Evolutionary conservation across 257 asterid species (phyloP), one percentile per base, ranked within the genome.

Genomic region (Perilla frutescens): DNA sequence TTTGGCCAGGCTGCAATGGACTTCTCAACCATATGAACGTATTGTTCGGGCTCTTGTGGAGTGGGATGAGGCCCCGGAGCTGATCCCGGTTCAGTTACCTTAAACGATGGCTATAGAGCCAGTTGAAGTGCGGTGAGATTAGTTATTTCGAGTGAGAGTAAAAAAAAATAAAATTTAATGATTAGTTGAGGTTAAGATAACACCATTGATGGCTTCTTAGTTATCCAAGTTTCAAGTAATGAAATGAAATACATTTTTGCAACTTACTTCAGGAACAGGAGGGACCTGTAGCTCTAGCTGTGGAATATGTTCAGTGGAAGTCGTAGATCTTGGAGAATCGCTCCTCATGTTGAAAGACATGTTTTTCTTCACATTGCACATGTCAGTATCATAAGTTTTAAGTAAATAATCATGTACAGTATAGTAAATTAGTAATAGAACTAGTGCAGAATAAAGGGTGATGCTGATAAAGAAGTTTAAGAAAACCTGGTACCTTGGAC

Each of bases 261-360:
- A 53, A 85, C 90, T 87, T 83, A 89, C 98, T 87, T 82, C 93
- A 76, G 91, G 96, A 60, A 84, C 86, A 59, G 96, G 80, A 39
- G 88, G 58, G 79, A 85, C 89, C 20, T 72, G 85, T 12, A 86
- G 76, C 44, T 75, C 85, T 13, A 87, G 75, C 37, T 71, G 88
- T 9, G 82, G 72, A 36, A 20, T 13, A 58, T 67, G 59, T 14
- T 83, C 87, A 47, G 65, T 62, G 49, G 32, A 11, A 48, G 54
- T 3, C 3, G 67, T 67, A 61, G 81, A 59, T 70, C 74, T 82
- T 7, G 78, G 55, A 68, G 91, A 80, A 14, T 79, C 84, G 11
- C 72, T 67, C 63, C 11, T 77, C 76, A 48, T 5, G 54, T 69
- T 72, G 82, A 83, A 86, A 14, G 93, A 88, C 80, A 12, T 39